Conservation (phyloP, 2,329 filamentous ascomycete genomes). For the Cyclaneusma minus region DNA sequence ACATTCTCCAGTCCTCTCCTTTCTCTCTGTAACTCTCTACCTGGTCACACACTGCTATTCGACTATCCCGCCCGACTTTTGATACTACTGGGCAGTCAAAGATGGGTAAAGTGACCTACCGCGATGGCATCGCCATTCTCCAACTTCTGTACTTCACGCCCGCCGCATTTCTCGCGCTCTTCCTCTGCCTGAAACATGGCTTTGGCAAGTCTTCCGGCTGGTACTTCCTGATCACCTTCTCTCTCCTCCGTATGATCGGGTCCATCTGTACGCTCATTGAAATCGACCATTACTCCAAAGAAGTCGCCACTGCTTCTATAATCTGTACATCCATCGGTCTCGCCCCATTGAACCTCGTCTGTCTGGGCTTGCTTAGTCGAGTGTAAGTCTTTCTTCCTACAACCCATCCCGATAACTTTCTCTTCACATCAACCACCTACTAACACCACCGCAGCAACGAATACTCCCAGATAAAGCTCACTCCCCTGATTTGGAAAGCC, state of each 20-base stretch:
- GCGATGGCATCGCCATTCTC: constrained; percentile 24
- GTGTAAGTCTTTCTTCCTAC: constrained; percentile 5
- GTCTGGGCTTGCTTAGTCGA: constrained; percentile 15
- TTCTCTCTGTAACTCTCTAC: too few relatives aligned
- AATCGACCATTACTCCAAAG: constrained; percentile 1
- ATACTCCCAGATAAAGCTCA: neutral
- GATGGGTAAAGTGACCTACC: constrained; percentile 14
- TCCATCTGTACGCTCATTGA: constrained; percentile 2
- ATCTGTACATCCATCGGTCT: constrained; percentile 10
- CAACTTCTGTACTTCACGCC: constrained; percentile 26
- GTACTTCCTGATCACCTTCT: constrained; percentile 36
- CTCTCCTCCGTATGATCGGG: constrained; percentile 29
- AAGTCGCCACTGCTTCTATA: constrained; percentile 2
- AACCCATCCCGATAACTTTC: neutral
- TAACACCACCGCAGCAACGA: neutral
- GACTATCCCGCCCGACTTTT: too few relatives aligned
- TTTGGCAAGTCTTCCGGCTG: constrained; percentile 31
- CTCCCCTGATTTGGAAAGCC: neutral
- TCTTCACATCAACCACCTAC: too few relatives aligned
- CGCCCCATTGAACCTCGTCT: constrained; percentile 14
- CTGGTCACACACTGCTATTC: too few relatives aligned
- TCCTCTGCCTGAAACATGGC: constrained; percentile 27
- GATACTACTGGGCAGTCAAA: neutral
- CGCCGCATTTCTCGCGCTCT: constrained; percentile 19
- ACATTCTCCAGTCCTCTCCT: too few relatives aligned